Conservation (phyloP, 768 basidiomycete genomes). For the Lactifluus volemus region DNA sequence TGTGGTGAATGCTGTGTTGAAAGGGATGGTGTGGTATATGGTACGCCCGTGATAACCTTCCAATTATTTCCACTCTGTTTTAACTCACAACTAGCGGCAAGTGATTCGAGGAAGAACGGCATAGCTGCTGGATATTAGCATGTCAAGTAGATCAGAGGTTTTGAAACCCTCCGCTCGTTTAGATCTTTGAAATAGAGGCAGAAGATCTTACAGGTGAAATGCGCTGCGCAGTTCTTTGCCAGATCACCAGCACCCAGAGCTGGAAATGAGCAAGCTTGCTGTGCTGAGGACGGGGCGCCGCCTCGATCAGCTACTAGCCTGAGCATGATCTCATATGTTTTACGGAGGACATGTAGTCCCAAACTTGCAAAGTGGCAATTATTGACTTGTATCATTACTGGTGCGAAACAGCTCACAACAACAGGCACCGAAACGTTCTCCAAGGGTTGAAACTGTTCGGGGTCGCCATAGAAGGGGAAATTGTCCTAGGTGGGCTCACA, state of each 20-base stretch:
- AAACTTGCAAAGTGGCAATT: too few relatives aligned
- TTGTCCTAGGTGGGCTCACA: too few relatives aligned
- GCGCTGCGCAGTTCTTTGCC: not conserved
- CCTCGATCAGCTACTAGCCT: too few relatives aligned
- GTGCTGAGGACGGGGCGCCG: too few relatives aligned
- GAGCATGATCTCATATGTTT: too few relatives aligned
- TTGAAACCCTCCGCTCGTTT: not conserved
- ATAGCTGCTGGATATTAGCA: conserved; percentile 74
- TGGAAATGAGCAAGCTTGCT: too few relatives aligned
- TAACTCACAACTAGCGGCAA: conserved; percentile 47
- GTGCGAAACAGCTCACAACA: too few relatives aligned
- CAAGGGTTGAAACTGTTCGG: too few relatives aligned
- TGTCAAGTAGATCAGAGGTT: not conserved
- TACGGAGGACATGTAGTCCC: too few relatives aligned
- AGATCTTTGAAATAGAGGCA: not conserved
- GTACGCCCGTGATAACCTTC: conserved; percentile 32
- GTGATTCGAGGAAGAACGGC: conserved; percentile 91
- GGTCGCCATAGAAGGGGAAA: too few relatives aligned
- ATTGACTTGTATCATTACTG: too few relatives aligned
- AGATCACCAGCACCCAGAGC: not conserved
- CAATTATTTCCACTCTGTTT: not conserved
- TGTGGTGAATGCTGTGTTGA: conserved; percentile 64
- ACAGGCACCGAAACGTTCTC: too few relatives aligned
- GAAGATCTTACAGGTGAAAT: not conserved
- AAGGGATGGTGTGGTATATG: conserved; percentile 50